These are phyloP conservation scores for Tephrocybe sp. DNA, from an alignment of 768 basidiomycete species.

Conservation along the genomic window DNA sequence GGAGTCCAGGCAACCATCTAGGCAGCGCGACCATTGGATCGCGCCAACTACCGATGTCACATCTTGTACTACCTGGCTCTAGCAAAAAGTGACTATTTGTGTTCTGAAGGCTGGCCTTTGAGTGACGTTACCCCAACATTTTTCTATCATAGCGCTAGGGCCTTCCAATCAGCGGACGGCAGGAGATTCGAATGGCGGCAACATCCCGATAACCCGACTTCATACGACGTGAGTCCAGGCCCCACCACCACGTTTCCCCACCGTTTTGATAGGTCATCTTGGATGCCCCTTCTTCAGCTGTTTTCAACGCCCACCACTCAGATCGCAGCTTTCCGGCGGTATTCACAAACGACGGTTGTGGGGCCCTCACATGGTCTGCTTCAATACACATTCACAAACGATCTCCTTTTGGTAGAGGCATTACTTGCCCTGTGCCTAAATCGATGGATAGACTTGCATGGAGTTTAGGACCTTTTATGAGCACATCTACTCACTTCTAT, in stretches of 20 bases:
- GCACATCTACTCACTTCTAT: slow-evolving; percentile 2
- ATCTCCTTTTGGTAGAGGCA: slow-evolving; percentile 57
- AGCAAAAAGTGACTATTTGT: slow-evolving; percentile 40
- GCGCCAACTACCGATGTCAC: slow-evolving; percentile 58
- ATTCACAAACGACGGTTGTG: slow-evolving; percentile 49
- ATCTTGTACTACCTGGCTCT: slow-evolving; percentile 55
- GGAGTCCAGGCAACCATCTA: slow-evolving; percentile 52
- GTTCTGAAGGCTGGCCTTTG: slow-evolving; percentile 13
- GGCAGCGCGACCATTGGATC: slow-evolving; percentile 54
- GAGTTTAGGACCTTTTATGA: slow-evolving; percentile 31
- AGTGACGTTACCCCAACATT: slow-evolving; percentile 18
- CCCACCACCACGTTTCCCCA: slow-evolving; percentile 4
- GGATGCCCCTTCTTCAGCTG: slow-evolving; percentile 30
- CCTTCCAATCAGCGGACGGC: slow-evolving; percentile 56
- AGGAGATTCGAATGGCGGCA: slow-evolving; percentile 67
- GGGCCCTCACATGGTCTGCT: slow-evolving; percentile 64
- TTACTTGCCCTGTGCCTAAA: slow-evolving; percentile 68
- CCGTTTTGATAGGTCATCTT: not conserved
- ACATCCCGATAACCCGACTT: slow-evolving; percentile 40
- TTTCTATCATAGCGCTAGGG: slow-evolving; percentile 49
- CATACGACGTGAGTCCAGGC: slow-evolving; percentile 56
- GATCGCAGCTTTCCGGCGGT: slow-evolving; percentile 60
- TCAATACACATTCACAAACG: slow-evolving; percentile 61
- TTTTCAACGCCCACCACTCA: slow-evolving; percentile 44
- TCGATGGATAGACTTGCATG: slow-evolving; percentile 68